Evolutionary conservation across 176 grass and related monocot species (phyloP).

Genomic region (Typha latifolia): DNA sequence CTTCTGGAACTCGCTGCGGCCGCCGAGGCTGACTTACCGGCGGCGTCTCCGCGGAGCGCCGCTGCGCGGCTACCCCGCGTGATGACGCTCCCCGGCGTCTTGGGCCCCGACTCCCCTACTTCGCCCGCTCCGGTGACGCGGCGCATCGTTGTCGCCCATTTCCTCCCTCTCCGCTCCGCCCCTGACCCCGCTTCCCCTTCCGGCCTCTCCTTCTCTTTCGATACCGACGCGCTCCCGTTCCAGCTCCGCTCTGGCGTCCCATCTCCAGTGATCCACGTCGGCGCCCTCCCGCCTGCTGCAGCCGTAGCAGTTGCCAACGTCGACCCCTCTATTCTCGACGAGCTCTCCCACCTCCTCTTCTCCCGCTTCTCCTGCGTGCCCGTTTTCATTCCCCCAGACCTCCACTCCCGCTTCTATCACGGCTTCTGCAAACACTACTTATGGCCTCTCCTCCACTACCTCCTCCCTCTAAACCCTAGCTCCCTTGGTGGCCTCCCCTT

Average conservation of each 20-base stretch:
- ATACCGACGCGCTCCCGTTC: conserved; percentile 27
- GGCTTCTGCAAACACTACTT: conserved; percentile 97
- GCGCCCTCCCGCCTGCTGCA: conserved; percentile 23
- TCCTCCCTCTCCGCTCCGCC: conserved; percentile 40
- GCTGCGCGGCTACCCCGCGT: conserved; percentile 42
- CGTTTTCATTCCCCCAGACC: conserved; percentile 54
- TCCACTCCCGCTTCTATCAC: conserved; percentile 79
- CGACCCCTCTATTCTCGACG: conserved; percentile 19
- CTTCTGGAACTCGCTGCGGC: conserved; percentile 67
- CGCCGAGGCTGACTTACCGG: conserved; percentile 25
- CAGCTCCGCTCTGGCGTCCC: conserved; percentile 38
- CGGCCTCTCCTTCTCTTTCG: conserved; percentile 41
- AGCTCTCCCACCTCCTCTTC: conserved; percentile 22
- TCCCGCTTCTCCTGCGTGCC: conserved; percentile 47
- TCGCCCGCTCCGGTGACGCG: conserved; percentile 6
- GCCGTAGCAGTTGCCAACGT: background rate
- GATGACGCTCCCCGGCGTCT: conserved; percentile 35
- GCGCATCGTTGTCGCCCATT: conserved; percentile 59
- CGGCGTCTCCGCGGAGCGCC: conserved; percentile 40
- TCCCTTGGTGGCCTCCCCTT: conserved; percentile 61
- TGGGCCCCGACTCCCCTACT: conserved; percentile 19
- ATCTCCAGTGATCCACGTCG: conserved; percentile 22
- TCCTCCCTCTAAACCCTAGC: conserved; percentile 62
- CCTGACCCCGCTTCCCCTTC: conserved; percentile 27
- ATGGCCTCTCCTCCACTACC: conserved; percentile 93